Evolutionary conservation across 164 flowering plant genomes (phyloP).

Genomic region (Brasenia schreberi): DNA sequence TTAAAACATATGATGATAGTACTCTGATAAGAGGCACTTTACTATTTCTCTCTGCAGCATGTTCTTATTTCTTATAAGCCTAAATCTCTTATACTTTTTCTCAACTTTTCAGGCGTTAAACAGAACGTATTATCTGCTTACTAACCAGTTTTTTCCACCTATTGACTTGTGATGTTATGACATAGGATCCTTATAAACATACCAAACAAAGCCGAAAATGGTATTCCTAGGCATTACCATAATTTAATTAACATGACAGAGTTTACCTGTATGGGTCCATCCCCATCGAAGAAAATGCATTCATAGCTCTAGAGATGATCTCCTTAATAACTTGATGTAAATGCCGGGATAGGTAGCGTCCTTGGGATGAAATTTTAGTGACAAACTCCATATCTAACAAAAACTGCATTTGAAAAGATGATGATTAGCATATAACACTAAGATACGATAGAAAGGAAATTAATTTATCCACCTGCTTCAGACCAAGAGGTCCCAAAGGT

Average conservation of each 20-base stretch:
- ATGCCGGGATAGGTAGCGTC: conserved; percentile 86
- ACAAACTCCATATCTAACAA: conserved; percentile 97
- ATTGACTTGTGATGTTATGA: too few relatives aligned
- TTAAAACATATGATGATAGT: too few relatives aligned
- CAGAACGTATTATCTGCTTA: too few relatives aligned
- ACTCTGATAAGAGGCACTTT: too few relatives aligned
- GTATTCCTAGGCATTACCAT: too few relatives aligned
- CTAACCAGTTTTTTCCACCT: too few relatives aligned
- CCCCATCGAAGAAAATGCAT: conserved; percentile 73
- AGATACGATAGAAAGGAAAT: neutral
- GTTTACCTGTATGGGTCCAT: conserved; percentile 79
- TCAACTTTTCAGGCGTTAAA: too few relatives aligned
- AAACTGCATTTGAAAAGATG: conserved; percentile 42
- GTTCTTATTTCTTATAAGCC: too few relatives aligned
- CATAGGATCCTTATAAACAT: too few relatives aligned
- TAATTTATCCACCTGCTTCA: conserved; percentile 56
- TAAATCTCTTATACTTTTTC: too few relatives aligned
- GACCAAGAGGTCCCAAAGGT: conserved; percentile 77
- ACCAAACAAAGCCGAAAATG: too few relatives aligned
- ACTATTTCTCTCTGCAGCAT: too few relatives aligned
- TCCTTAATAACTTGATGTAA: conserved; percentile 77
- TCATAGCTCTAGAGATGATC: conserved; percentile 71
- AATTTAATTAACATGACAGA: neutral
- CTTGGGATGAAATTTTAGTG: conserved; percentile 80
- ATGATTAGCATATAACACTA: neutral